These are phyloP conservation scores for Taphrina communis DNA, from an alignment of 1,139 yeast genomes.

Conservation along the genomic window DNA sequence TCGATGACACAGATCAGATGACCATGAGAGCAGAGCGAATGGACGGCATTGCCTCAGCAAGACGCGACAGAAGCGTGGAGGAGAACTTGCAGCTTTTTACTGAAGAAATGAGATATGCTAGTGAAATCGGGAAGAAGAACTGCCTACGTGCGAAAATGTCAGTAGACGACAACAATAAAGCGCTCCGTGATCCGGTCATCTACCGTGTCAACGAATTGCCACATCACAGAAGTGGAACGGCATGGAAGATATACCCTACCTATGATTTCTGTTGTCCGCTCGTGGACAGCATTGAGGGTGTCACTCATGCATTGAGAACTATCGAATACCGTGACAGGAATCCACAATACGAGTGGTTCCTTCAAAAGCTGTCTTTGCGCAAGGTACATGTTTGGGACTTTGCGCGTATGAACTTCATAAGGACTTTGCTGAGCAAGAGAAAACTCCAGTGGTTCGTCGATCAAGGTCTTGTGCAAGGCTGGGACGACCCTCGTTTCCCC, in stretches of 20 bases:
- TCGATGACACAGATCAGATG: slow-evolving; percentile 93
- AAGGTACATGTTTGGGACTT: slow-evolving; percentile 97
- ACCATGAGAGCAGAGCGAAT: slow-evolving; percentile 97
- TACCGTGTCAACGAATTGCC: slow-evolving; percentile 96
- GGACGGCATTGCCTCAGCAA: slow-evolving; percentile 88
- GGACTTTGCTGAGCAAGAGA: slow-evolving; percentile 93
- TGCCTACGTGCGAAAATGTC: slow-evolving; percentile 96
- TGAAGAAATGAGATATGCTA: slow-evolving; percentile 83
- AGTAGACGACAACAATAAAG: slow-evolving; percentile 84
- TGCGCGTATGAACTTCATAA: slow-evolving; percentile 91
- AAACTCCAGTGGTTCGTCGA: slow-evolving; percentile 98
- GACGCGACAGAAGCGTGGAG: slow-evolving; percentile 89
- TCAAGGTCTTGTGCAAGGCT: slow-evolving; percentile 78
- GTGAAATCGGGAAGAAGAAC: slow-evolving; percentile 83
- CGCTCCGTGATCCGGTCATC: slow-evolving; percentile 94
- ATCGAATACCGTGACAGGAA: slow-evolving; percentile 98
- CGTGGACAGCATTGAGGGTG: slow-evolving; percentile 93
- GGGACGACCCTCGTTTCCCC: slow-evolving; percentile 99
- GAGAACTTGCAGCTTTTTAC: slow-evolving; percentile 85
- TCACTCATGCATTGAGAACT: slow-evolving; percentile 95
- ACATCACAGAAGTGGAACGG: slow-evolving; percentile 90
- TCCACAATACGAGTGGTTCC: slow-evolving; percentile 96
- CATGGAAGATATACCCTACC: slow-evolving; percentile 96
- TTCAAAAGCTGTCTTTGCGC: slow-evolving; percentile 76
- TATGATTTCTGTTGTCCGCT: slow-evolving; percentile 98